phyloP scores from a whole-genome alignment of 768 basidiomycete species.

The Phylloporus arenicola region DNA sequence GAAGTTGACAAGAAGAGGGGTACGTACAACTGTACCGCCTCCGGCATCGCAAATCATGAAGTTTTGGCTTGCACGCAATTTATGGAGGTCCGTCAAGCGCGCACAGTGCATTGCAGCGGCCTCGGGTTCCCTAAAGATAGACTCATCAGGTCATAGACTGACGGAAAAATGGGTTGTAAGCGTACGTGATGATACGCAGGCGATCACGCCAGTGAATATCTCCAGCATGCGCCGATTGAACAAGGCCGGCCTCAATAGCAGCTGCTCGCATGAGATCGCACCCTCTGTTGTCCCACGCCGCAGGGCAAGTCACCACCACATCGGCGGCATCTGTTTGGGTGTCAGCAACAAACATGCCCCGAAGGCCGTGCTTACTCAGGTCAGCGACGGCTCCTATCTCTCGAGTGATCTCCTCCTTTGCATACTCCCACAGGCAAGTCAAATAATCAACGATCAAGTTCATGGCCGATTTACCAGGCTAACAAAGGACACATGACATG shows the following conservation, averaged over 20 bases:
- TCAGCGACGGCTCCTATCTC: conserved; percentile 85
- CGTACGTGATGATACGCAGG: conserved; percentile 72
- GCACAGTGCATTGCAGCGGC: conserved; percentile 92
- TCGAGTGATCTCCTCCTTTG: conserved; percentile 79
- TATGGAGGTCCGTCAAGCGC: conserved; percentile 73
- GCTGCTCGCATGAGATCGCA: conserved; percentile 84
- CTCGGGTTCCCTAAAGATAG: conserved; percentile 52
- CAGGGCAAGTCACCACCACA: conserved; percentile 83
- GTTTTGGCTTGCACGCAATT: conserved; percentile 72
- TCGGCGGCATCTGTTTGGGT: conserved; percentile 62
- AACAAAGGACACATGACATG: conserved; percentile 6
- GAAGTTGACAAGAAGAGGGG: background rate
- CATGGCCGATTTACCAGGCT: conserved; percentile 71
- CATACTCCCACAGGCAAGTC: conserved; percentile 79
- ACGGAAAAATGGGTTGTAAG: background rate
- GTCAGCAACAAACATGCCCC: background rate
- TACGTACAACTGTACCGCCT: conserved; percentile 66
- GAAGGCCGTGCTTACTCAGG: conserved; percentile 49
- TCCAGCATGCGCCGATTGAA: conserved; percentile 62
- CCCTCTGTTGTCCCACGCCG: conserved; percentile 85
- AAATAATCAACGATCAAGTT: conserved; percentile 84
- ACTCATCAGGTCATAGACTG: conserved; percentile 1
- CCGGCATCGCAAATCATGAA: conserved; percentile 93
- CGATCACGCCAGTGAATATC: conserved; percentile 77
- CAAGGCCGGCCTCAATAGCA: conserved; percentile 75